Base-by-base conservation (phyloP, 208 protist species). In the Leishmania lainsoni region DNA sequence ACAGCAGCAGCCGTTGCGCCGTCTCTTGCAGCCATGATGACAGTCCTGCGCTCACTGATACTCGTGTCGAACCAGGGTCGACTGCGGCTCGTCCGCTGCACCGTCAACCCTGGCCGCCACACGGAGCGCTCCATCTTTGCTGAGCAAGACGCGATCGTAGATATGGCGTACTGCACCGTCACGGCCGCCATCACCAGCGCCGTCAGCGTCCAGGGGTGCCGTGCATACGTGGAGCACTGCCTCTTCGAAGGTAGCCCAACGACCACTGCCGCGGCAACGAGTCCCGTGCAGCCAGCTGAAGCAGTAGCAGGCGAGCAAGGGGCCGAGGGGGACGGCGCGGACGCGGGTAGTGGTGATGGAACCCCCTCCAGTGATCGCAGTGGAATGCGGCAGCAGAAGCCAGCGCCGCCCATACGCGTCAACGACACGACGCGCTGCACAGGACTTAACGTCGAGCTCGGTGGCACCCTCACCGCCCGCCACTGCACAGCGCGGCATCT, bases 391-490 rank as follows among this genome's bases (percentile, higher is more conserved):
- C 56, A 63, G 20, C 48, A n/a, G 22, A 58, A 6, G 10, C 74
- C 16, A 56, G 78, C 65, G 58, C 65, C 65, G 54, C 70, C 75
- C 29, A 66, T 84, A 17, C 75, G 54, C 5, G 81, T 91, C 10
- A 63, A 65, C n/a, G 86, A 93, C 63, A 42, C 68, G 20, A 59
- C 76, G 54, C 87, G 88, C 59, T 71, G 76, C 63, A 92, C 93
- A 10, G 93, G 93, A 10, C 74, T 96, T 16, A 91, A 91, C 75
- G 91, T 93, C 6, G 91, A 96, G 83, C 84, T 95, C 20, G 91
- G 90, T 22, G 91, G 90, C 59, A 80, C 89, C n/a, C 82, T 95
- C 52, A 92, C 89, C 5, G 91, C 85, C 5, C 86, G 86, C n/a
- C 65, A 87, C 85, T 94, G 90, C 81, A 59, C 78, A 8, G 86